These are phyloP conservation scores for Aspergillus neoniger DNA, from an alignment of 2,329 filamentous ascomycete species.

Conservation along the genomic window DNA sequence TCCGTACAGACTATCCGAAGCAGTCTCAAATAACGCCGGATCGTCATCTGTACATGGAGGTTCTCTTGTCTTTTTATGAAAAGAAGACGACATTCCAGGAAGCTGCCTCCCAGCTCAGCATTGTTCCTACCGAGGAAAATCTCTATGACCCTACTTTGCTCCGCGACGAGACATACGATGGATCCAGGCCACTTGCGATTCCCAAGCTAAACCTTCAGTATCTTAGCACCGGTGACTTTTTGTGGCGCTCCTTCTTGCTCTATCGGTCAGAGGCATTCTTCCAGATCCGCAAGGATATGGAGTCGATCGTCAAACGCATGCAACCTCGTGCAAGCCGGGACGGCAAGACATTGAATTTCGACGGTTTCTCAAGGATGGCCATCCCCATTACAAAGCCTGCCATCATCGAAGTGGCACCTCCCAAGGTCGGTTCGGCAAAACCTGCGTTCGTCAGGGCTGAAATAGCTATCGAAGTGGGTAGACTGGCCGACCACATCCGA, in stretches of 20 bases:
- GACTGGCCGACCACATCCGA: constrained; percentile 72
- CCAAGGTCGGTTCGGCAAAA: constrained; percentile 77
- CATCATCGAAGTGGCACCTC: constrained; percentile 80
- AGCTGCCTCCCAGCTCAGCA: constrained; percentile 65
- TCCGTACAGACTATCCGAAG: constrained; percentile 80
- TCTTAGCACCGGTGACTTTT: constrained; percentile 87
- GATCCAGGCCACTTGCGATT: constrained; percentile 80
- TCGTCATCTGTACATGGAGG: constrained; percentile 58
- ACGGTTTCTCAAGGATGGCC: constrained; percentile 89
- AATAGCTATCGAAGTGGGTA: constrained; percentile 78
- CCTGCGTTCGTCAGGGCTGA: constrained; percentile 87
- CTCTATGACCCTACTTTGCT: constrained; percentile 79
- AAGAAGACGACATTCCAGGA: constrained; percentile 81
- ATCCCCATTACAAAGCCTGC: constrained; percentile 81
- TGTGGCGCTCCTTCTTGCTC: constrained; percentile 91
- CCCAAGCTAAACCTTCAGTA: constrained; percentile 97
- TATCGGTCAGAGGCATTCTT: constrained; percentile 93
- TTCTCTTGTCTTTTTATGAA: constrained; percentile 74
- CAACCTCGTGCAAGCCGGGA: constrained; percentile 66
- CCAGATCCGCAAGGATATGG: constrained; percentile 87
- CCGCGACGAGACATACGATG: constrained; percentile 83
- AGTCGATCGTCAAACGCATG: constrained; percentile 76
- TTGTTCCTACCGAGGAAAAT: constrained; percentile 78
- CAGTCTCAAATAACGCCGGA: constrained; percentile 66
- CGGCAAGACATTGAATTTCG: constrained; percentile 69